Evolutionary conservation across 2,329 filamentous ascomycete genomes (phyloP).

Genomic region (Penicillium sp.): DNA sequence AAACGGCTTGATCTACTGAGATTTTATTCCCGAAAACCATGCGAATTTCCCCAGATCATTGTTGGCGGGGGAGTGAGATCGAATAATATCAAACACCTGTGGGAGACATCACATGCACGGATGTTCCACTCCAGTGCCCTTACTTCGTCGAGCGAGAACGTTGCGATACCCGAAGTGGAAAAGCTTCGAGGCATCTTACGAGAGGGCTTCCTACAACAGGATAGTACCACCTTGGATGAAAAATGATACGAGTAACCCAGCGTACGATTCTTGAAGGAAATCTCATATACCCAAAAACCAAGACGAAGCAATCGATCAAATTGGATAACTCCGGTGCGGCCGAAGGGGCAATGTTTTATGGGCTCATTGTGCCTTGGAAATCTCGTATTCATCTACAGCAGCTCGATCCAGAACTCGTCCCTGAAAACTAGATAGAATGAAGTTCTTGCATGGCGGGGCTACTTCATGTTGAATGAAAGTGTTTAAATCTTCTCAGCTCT

Average conservation of each 20-base stretch:
- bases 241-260: not conserved
- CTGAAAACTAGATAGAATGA: too few relatives aligned
- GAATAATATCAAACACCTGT: constrained; percentile 22
- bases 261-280: not conserved
- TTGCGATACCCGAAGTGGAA: constrained; percentile 2
- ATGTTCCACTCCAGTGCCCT: constrained; percentile 49
- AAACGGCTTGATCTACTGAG: constrained; percentile 5
- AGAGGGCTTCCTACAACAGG: not conserved
- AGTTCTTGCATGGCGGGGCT: too few relatives aligned
- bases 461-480: too few relatives aligned
- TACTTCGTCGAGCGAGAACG: not conserved
- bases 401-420: not conserved
- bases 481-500: too few relatives aligned
- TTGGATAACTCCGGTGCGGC: too few relatives aligned
- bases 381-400: not conserved
- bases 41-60: constrained; percentile 42
- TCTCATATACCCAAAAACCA: too few relatives aligned
- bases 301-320: too few relatives aligned
- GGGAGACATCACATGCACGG: constrained; percentile 24
- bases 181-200: constrained; percentile 1
- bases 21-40: not conserved
- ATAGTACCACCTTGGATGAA: not conserved
- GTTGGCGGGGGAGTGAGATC: constrained; percentile 50
- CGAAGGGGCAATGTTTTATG: too few relatives aligned
- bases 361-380: not conserved